Evolutionary conservation across 805 yeast genomes (phyloP).

Genomic region (Saccharomycopsis synnaedendra): DNA sequence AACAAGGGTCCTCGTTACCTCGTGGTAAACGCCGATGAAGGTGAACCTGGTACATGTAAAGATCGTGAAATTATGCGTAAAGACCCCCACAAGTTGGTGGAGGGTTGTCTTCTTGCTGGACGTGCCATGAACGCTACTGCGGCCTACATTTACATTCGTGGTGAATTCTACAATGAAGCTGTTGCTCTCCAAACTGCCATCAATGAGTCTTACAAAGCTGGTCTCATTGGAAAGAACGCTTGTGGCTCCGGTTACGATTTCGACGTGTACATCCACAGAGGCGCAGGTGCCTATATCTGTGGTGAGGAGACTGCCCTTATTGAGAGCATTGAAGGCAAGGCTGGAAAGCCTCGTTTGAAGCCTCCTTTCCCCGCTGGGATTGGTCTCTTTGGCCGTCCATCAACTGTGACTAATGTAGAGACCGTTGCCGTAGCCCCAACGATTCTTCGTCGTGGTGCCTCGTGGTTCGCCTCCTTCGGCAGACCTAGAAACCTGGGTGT

Average conservation of each 20-base stretch:
- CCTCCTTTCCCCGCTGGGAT: slow-evolving; percentile 96
- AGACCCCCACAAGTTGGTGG: slow-evolving; percentile 85
- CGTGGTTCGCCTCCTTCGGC: slow-evolving; percentile 78
- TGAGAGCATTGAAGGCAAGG: slow-evolving; percentile 85
- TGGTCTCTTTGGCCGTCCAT: slow-evolving; percentile 83
- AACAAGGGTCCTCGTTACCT: slow-evolving; percentile 81
- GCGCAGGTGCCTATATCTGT: slow-evolving; percentile 89
- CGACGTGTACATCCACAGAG: slow-evolving; percentile 79
- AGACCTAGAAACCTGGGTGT: slow-evolving; percentile 79
- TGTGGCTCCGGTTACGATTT: slow-evolving; percentile 82
- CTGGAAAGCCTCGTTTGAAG: slow-evolving; percentile 87
- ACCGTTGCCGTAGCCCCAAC: slow-evolving; percentile 88
- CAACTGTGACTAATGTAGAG: slow-evolving; percentile 86
- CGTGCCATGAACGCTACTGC: slow-evolving; percentile 91
- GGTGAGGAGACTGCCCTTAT: slow-evolving; percentile 89
- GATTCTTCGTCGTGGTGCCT: slow-evolving; percentile 79
- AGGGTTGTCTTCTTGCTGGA: slow-evolving; percentile 85
- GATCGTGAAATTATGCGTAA: slow-evolving; percentile 86
- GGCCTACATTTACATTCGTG: slow-evolving; percentile 80
- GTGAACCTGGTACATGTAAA: slow-evolving; percentile 92
- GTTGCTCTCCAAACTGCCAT: slow-evolving; percentile 66
- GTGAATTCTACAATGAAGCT: slow-evolving; percentile 82
- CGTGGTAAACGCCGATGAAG: slow-evolving; percentile 89
- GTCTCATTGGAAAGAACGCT: slow-evolving; percentile 71
- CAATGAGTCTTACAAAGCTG: slow-evolving; percentile 77